Percentiles rank a stretch among this genome's conserved stretches.
These are phyloP conservation scores for Carex cristatella DNA, from an alignment of 176 grass and related monocot genomes.

Conservation along the genomic window DNA sequence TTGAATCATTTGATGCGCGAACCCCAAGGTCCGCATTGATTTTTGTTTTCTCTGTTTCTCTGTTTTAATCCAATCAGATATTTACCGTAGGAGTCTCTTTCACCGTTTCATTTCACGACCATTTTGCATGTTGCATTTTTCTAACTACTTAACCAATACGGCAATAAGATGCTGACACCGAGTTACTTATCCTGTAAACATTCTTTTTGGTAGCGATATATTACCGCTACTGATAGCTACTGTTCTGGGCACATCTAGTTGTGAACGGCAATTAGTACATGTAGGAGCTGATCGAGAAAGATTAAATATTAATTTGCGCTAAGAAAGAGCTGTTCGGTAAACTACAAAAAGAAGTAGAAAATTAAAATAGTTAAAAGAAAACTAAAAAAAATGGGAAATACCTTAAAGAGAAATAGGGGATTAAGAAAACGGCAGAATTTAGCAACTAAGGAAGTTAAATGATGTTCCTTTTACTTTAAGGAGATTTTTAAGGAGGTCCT, in stretches of 20 bases:
- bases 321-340: no score
- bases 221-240: background rate
- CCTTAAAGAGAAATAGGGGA: no score
- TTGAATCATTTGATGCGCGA: background rate
- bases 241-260: background rate
- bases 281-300: no score
- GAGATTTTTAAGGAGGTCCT: no score
- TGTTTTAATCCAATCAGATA: background rate
- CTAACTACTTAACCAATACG: background rate
- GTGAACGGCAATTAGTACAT: background rate
- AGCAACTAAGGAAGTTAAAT: no score
- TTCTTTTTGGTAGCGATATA: background rate
- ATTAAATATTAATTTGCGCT: no score
- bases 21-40: no score
- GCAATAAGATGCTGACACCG: background rate
- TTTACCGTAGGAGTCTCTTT: background rate
- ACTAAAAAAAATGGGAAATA: no score
- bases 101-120: background rate
- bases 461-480: no score
- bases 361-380: no score
- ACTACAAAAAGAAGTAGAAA: no score
- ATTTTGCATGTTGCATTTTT: background rate
- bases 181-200: background rate
- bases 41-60: background rate
- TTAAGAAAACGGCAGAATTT: no score